Base-by-base conservation (phyloP, 345 rosid genomes). In the Populus ilicifolia region DNA sequence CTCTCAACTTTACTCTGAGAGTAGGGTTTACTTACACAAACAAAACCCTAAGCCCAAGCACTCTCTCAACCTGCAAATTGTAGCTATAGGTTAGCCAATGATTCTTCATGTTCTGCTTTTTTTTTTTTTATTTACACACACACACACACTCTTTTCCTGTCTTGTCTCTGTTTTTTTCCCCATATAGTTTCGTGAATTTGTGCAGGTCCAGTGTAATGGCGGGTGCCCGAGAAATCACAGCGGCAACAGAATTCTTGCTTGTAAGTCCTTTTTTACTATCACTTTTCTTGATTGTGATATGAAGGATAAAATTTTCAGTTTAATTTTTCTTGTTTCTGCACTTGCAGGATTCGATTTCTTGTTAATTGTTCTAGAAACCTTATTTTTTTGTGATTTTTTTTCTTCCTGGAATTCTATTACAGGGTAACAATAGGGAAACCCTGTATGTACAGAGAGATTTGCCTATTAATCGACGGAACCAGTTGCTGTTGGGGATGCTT, bases 401-500 rank as follows among this genome's bases (percentile, higher is more conserved):
- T 69, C 14, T 41, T 30, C 44, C 17, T 74, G 52, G 6, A 44
- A 11, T 73, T 61, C 36, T 18, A 27, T 64, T 66, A 18, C 85
- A 75, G 82, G 80, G 74, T 1, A 61, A 54, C 29, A 9, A 20
- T 27, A 72, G 82, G 71, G 75, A 78, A 71, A 46, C 75, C 35
- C 71, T 66, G 67, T 43, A 75, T 61, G 59, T 61, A 25, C 76
- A n/a, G 48, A 72, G 70, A 46, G 56, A 38, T 43, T 75, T 27
- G 39, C 76, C 63, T 14, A 11, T 79, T 44, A 67, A 68, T 20
- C 35, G 77, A 74, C 46, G 80, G 62, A 79, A 75, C 33, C 82
- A 75, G 56, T 71, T 76, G 71, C 30, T 79, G 7, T 72, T 63
- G 74, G 80, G 80, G 23, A 72, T 76, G 12, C 82, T 78, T 36